Base-by-base conservation (phyloP, 2,329 filamentous ascomycete species). In the Aphanocladium album region DNA sequence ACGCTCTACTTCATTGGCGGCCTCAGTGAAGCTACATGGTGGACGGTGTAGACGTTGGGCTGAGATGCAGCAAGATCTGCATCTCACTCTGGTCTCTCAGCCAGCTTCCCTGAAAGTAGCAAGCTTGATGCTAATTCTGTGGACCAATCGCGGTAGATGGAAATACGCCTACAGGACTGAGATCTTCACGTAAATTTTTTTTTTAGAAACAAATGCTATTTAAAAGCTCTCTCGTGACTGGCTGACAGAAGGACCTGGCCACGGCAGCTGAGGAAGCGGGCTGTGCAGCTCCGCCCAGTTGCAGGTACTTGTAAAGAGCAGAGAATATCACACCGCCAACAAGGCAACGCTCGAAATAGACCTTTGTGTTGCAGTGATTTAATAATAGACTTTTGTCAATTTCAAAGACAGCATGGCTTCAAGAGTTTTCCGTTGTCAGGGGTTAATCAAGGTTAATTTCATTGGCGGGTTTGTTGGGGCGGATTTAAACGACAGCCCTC, bases 181-280 rank as follows among this genome's bases (percentile, higher is more conserved):
- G 39, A 54, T 54, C 11, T 14, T 11, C 27, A 39, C n/a, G 50
- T 19, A 54, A 54, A n/a, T n/a, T n/a, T n/a, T n/a, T n/a, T 53
- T 54, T 54, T 54, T 54, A 54, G 37, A 43, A 54, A 43, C 51
- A 54, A n/a, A n/a, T 41, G 17, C 37, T 17, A 39, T 39, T 35
- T 17, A 17, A 23, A 33, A 30, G 51, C 25, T 7, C 4, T 43
- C 16, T 9, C 39, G 23, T 43, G 51, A 30, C 21, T 54, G 51
- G 35, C 33, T 23, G 25, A 16, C 21, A 33, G 6, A 19, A 33
- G 35, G 50, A 8, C 37, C 5, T 49, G 46, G 16, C 17, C 16
- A 11, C 9, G 35, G 35, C 14, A 30, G 51, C 21, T n/a, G 7
- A 19, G 33, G 21, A 5, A 16, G 33, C 16, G 51, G 37, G 51